phyloP scores from a whole-genome alignment of 2,329 filamentous ascomycete species.

The Neofusicoccum parvum region DNA sequence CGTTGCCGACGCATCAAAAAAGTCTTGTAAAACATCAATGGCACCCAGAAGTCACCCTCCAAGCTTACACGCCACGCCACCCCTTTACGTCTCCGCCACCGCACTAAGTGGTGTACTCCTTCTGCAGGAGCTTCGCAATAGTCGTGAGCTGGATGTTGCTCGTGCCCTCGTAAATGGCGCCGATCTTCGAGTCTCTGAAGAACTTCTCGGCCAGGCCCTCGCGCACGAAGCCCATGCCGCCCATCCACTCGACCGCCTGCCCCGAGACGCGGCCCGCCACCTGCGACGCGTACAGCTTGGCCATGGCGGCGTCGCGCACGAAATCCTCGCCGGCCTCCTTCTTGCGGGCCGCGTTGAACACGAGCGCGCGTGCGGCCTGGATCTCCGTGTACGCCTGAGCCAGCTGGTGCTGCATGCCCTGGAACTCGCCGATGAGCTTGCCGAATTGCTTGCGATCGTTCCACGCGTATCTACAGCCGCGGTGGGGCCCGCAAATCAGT shows the following conservation, averaged over 20 bases:
- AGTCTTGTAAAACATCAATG: not conserved
- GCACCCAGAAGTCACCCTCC: conserved; percentile 77
- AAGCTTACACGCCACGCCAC: conserved; percentile 48
- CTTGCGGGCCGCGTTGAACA: conserved; percentile 95
- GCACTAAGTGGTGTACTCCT: conserved; percentile 62
- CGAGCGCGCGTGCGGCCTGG: conserved; percentile 82
- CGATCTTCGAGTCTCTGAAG: conserved; percentile 97
- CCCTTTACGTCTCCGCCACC: not conserved
- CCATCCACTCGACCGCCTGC: conserved; percentile 97
- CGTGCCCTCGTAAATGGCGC: conserved; percentile 93
- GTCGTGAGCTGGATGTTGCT: conserved; percentile 73
- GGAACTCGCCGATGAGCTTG: conserved; percentile 90
- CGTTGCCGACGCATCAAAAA: too few species aligned
- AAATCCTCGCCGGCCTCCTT: conserved; percentile 98
- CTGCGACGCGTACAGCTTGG: conserved; percentile 92
- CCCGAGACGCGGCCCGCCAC: conserved; percentile 85
- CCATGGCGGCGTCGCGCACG: conserved; percentile 95
- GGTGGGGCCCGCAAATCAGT: not conserved
- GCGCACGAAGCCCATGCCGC: conserved; percentile 96
- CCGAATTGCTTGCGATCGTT: conserved; percentile 99
- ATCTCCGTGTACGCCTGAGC: conserved; percentile 96
- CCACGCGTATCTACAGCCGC: conserved; percentile 74
- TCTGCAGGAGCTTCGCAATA: conserved; percentile 71
- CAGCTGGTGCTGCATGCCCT: conserved; percentile 99
- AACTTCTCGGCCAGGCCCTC: conserved; percentile 98